phyloP scores from a whole-genome alignment of 371 early-diverging fungal species.

The Nosema granulosis region DNA sequence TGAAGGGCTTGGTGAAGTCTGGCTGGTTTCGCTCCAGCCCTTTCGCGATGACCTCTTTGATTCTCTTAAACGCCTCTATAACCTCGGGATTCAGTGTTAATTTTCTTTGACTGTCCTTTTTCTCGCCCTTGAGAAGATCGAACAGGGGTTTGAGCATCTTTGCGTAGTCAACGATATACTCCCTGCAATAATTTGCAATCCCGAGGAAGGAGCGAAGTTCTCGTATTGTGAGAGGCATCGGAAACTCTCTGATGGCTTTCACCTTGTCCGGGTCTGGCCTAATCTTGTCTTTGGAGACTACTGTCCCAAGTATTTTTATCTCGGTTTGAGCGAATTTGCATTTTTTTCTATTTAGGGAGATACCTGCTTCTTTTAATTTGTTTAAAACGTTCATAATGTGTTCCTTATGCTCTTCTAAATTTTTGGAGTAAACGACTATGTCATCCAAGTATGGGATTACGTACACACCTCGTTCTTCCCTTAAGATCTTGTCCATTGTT shows the following conservation, averaged over 20 bases:
- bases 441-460: constrained; percentile 12
- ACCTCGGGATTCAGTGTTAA: not conserved
- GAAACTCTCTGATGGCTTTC: constrained; percentile 8
- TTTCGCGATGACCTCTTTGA: constrained; percentile 1
- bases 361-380: constrained; percentile 5
- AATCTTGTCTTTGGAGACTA: not conserved
- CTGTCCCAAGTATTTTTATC: constrained; percentile 41
- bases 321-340: constrained; percentile 14
- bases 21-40: not conserved
- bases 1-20: constrained; percentile 17
- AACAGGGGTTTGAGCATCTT: not conserved
- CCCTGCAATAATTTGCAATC: constrained; percentile 22
- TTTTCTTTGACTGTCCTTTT: not conserved
- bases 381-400: constrained; percentile 15
- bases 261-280: constrained; percentile 34
- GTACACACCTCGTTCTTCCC: not conserved
- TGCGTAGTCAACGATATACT: constrained; percentile 19
- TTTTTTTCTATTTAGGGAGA: constrained; percentile 25
- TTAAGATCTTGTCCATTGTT: constrained; percentile 36
- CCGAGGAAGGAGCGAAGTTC: constrained; percentile 40
- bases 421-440: constrained; percentile 32
- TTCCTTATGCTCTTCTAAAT: constrained; percentile 18
- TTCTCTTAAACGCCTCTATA: not conserved
- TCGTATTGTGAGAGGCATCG: constrained; percentile 6
- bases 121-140: not conserved